Evolutionary conservation across 2,329 filamentous ascomycete genomes (phyloP).

Genomic region (Phyllosticta citrichinensis): DNA sequence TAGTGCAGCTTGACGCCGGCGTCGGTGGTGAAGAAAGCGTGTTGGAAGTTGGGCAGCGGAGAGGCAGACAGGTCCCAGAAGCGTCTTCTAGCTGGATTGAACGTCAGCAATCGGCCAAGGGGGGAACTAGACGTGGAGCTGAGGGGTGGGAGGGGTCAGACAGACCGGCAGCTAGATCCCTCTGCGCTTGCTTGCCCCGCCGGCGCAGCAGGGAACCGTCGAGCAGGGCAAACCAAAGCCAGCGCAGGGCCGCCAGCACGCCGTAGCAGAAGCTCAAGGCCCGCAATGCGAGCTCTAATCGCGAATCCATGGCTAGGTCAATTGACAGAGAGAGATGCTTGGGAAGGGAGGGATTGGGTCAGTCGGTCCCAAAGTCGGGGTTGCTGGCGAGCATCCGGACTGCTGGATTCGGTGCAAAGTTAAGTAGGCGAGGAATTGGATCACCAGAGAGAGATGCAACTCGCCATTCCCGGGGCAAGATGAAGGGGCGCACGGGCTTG

Average conservation of each 20-base stretch:
- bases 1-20: slow-evolving; percentile 47
- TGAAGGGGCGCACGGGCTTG: not conserved
- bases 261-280: slow-evolving; percentile 16
- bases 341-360: not conserved
- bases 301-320: not conserved
- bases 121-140: not conserved
- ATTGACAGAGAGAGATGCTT: too few species aligned
- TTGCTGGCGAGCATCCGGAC: not conserved
- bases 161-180: slow-evolving; percentile 20
- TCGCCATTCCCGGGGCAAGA: not conserved
- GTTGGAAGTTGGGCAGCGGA: slow-evolving; percentile 36
- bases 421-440: not conserved
- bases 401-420: not conserved
- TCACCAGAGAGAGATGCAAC: not conserved
- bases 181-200: slow-evolving; percentile 18
- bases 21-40: slow-evolving; percentile 42
- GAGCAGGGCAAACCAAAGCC: slow-evolving; percentile 17
- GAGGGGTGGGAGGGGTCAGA: not conserved
- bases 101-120: not conserved
- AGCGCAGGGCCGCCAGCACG: slow-evolving; percentile 17
- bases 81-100: slow-evolving; percentile 36
- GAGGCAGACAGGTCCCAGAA: slow-evolving; percentile 45
- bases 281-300: not conserved
- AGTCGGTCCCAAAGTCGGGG: not conserved
- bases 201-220: slow-evolving; percentile 21